Evolutionary conservation across 257 asterid species (phyloP).

Genomic region (Forsythia viridissima): DNA sequence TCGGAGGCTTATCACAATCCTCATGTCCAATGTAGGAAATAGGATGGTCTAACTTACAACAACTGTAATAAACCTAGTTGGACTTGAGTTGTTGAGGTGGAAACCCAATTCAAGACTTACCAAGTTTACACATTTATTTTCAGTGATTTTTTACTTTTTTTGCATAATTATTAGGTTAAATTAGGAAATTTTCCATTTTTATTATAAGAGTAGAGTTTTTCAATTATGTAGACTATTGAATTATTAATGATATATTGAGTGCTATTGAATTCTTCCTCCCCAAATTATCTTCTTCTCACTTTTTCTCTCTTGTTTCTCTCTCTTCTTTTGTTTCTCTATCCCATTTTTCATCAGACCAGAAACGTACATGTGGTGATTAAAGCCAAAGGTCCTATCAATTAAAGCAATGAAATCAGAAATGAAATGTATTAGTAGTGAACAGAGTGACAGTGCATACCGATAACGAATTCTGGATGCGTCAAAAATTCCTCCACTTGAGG

Average conservation of each 20-base stretch:
- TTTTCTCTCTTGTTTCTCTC: background rate
- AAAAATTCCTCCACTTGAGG: slow-evolving; percentile 77
- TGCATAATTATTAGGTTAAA: background rate
- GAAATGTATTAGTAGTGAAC: background rate
- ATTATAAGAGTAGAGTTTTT: background rate
- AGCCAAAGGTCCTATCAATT: slow-evolving; percentile 12
- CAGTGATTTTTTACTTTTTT: background rate
- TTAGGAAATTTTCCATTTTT: background rate
- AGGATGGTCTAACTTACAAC: background rate
- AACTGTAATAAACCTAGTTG: background rate
- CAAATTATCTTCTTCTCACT: background rate
- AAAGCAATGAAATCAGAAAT: slow-evolving; percentile 15
- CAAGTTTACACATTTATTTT: background rate
- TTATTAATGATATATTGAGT: background rate
- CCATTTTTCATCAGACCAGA: background rate
- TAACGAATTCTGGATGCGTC: slow-evolving; percentile 78
- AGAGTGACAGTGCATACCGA: slow-evolving; percentile 53
- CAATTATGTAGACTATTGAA: background rate
- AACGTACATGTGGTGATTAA: slow-evolving; percentile 5
- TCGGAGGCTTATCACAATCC: too few relatives aligned
- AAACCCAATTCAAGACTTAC: background rate
- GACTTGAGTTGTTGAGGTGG: background rate
- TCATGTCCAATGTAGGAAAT: too few relatives aligned
- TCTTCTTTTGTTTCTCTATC: background rate
- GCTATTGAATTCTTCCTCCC: background rate